Percentiles rank a stretch among this genome's conserved stretches.
These are phyloP conservation scores for Phytophthora sansomeana DNA, from an alignment of 352 stramenopile species.

Conservation along the genomic window DNA sequence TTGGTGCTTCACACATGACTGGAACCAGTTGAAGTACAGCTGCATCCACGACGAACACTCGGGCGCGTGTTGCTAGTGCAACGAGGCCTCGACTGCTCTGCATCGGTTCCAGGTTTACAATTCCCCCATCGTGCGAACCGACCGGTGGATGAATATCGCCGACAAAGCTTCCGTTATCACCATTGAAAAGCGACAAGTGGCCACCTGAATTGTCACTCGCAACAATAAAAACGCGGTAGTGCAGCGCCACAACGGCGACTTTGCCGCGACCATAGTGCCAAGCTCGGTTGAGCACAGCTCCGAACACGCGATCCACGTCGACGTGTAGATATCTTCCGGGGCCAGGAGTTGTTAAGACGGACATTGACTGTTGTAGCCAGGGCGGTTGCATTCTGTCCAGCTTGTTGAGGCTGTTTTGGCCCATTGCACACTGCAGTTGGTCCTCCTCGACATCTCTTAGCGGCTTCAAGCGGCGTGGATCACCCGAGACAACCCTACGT, in stretches of 20 bases:
- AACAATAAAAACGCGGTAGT: conserved; percentile 32
- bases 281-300: conserved; percentile 1
- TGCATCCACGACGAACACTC: conserved; percentile 34
- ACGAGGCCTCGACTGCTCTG: conserved; percentile 34
- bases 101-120: conserved; percentile 28
- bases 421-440: conserved; percentile 19
- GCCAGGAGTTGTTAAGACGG: conserved; percentile 18
- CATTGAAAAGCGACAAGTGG: conserved; percentile 34
- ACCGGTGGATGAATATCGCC: conserved; percentile 13
- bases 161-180: conserved; percentile 34
- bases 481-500: conserved; percentile 33
- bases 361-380: conserved; percentile 1
- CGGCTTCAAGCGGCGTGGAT: conserved; percentile 28
- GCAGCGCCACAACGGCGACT: conserved; percentile 25
- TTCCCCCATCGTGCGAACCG: not conserved
- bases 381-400: not conserved
- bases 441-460: conserved; percentile 23
- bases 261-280: conserved; percentile 22
- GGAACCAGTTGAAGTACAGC: conserved; percentile 4
- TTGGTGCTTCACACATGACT: conserved; percentile 29
- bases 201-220: conserved; percentile 19
- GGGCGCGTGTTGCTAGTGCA: conserved; percentile 26
- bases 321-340: conserved; percentile 42
- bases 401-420: conserved; percentile 18
- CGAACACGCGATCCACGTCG: conserved; percentile 42